Evolutionary conservation across 192 early-diverging fungal species (phyloP), one percentile per base, ranked within the genome.

Genomic region (Cetraspora pellucida): DNA sequence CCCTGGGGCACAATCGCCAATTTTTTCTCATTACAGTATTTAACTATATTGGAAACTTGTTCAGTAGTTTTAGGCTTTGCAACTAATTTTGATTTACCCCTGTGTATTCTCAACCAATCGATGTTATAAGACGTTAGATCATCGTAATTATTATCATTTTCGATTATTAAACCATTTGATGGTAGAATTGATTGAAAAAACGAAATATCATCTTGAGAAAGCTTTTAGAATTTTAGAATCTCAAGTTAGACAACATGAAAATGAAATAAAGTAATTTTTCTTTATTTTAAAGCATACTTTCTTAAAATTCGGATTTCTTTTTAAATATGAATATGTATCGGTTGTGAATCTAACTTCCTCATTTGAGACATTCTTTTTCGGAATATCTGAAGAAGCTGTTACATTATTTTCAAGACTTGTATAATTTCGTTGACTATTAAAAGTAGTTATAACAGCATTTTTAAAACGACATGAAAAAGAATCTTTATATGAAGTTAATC

Each of bases 1-100:
- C 98, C 97, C 82, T 99, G 98, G 31, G 98, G 96, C 8, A 96
- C 95, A 45, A 99, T 93, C 1, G 98, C 97, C 28, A 99, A 80
- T 60, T 79, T 83, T 37, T 96, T 81, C 3, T 89, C 85, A 77
- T 95, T 93, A 85, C 97, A 98, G 80, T 99, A 96, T 63, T 85
- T 86, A 59, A 98, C 81, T 23, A 98, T 90, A 25, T 89, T 81
- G 6, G 94, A 89, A 10, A 99, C 95, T 78, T 98, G 89, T 37
- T 90, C 78, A 0, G 94, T 92, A 1, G 91, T 93, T 68, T 92
- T 94, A 67, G 98, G 98, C 59, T 91, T 91, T 17, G 97, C 84
- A 0, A 98, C 94, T n/a, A 97, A 73, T 43, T 84, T 85, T 25
- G 93, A 93, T 66, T 87, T 82, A 10, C 97, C 97, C n/a, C 91